Percentiles rank a stretch among this genome's conserved stretches.
These are phyloP conservation scores for Sphaceloma murrayae DNA, from an alignment of 2,329 filamentous ascomycete species.

Conservation along the genomic window DNA sequence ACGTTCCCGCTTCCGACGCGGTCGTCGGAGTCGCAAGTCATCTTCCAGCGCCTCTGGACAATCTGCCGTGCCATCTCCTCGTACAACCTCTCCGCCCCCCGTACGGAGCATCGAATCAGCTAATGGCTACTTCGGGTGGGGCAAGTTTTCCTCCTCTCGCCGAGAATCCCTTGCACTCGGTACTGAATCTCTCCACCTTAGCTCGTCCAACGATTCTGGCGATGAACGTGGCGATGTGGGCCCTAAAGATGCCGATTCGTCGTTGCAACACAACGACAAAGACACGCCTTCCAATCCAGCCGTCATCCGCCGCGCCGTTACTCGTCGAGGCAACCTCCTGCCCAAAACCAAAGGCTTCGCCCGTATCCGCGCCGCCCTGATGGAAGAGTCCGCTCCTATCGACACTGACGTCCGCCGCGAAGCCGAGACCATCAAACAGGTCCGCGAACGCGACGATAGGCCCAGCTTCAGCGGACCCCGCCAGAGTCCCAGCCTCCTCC, in stretches of 20 bases:
- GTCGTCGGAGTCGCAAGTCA: slow-evolving; percentile 50
- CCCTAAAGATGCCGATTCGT: no score
- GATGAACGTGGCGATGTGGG: slow-evolving; percentile 46
- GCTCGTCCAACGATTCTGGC: slow-evolving; percentile 67
- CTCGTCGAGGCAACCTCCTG: slow-evolving; percentile 76
- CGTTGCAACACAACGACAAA: slow-evolving; percentile 31
- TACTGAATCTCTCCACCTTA: slow-evolving; percentile 77
- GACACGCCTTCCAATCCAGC: slow-evolving; percentile 50
- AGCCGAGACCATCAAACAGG: slow-evolving; percentile 90
- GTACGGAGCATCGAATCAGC: slow-evolving; percentile 45
- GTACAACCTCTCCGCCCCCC: slow-evolving; percentile 68
- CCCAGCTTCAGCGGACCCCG: slow-evolving; percentile 44
- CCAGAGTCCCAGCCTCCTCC: slow-evolving; percentile 56
- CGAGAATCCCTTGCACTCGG: slow-evolving; percentile 86
- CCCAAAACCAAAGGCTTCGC: slow-evolving; percentile 96
- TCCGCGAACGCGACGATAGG: slow-evolving; percentile 69
- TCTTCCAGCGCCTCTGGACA: slow-evolving; percentile 52
- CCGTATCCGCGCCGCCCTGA: slow-evolving; percentile 77
- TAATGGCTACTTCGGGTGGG: slow-evolving; percentile 30
- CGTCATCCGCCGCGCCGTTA: slow-evolving; percentile 74
- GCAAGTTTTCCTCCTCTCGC: slow-evolving; percentile 41
- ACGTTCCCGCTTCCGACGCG: slow-evolving; percentile 44
- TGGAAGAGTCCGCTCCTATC: slow-evolving; percentile 78
- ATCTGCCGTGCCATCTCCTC: slow-evolving; percentile 58
- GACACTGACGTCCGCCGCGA: slow-evolving; percentile 85